Evolutionary conservation across 148 eudicot genomes (phyloP), one percentile per base, ranked within the genome.

Genomic region (Rhododendron ferrugineum): DNA sequence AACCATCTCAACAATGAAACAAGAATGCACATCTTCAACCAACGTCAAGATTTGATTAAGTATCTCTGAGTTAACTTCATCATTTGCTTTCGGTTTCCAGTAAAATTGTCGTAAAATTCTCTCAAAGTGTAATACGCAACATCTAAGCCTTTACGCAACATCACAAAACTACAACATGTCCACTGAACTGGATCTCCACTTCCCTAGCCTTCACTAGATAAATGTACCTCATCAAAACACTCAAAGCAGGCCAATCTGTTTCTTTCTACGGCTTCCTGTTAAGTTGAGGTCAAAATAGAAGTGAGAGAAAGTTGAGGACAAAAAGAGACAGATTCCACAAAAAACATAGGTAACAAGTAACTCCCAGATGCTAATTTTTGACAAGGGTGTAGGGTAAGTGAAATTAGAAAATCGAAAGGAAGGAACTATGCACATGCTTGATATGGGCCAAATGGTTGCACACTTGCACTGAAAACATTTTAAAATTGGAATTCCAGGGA

Each of bases 181-280:
- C 80, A 2, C 30, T 10, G 28, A 30, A 22, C 18, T n/a, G 34
- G 47, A 74, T 78, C 80, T 78, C 47, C 30, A 20, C 30, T 44
- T 44, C 54, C 78, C n/a, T 23, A n/a, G 80, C 80, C 80, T 3
- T 37, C 23, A 40, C 23, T 16, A 34, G 40, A 16, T 34, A 62
- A 58, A 15, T 2, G n/a, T 86, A 66, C 85, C 64, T 44, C 18
- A 37, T 34, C 78, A 26, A 1, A 18, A 9, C 60, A 23, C 40
- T 81, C 37, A 86, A 60, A 30, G 64, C 30, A 2, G 15, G 18
- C 88, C 82, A 74, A 36, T 47, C 30, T 20, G 52, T 72, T 86
- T 76, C 85, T 86, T 86, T 77, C 88, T 76, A 34, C 70, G 85
- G 54, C 56, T 32, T 79, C 88, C 88, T 86, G 85, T 83, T 54